Base-by-base conservation (phyloP, 2,329 filamentous ascomycete species). In the Curvularia lunata region DNA sequence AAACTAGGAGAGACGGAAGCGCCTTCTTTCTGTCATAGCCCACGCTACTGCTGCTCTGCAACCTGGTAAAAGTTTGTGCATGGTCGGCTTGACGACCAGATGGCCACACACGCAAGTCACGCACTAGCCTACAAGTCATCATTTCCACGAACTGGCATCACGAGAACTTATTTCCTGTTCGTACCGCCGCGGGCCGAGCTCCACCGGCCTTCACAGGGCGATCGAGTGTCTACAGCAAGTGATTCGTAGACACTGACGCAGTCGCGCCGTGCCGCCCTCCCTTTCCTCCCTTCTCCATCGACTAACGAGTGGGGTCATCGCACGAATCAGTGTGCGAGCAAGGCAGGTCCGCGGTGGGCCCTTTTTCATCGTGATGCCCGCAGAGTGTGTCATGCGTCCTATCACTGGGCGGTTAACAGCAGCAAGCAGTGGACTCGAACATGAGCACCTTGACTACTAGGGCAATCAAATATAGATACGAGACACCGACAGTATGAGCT, bases 221-320 rank as follows among this genome's bases (percentile, higher is more conserved):
- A 50, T 43, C 48, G 57, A 48, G 46, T 48, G 48, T 38, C 45
- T 52, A 32, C n/a, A 45, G 61, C 37, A 43, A 42, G n/a, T 73
- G 68, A 70, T 74, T 72, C 66, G 69, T 54, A 66, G 61, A 52
- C 43, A 60, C 46, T 53, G 47, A 37, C 50, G 58, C 56, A 55
- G 45, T 63, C 67, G 71, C 62, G 65, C 71, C 70, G 71, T 70
- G 67, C 71, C 71, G 71, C 64, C 58, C 62, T 68, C 61, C 61
- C 65, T 64, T 42, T 48, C 40, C 41, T 30, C 32, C 41, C 46
- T 48, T 38, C 32, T 45, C 46, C 32, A 21, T 46, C 19, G 46
- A 54, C 49, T 48, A 57, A 45, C 51, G 55, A 51, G 25, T 49
- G 32, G 23, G 38, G 40, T 40, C 40, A 49, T 23, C 45, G 55